Evolutionary conservation across 176 grass and related monocot genomes (phyloP).

Genomic region (Oryza longistaminata): DNA sequence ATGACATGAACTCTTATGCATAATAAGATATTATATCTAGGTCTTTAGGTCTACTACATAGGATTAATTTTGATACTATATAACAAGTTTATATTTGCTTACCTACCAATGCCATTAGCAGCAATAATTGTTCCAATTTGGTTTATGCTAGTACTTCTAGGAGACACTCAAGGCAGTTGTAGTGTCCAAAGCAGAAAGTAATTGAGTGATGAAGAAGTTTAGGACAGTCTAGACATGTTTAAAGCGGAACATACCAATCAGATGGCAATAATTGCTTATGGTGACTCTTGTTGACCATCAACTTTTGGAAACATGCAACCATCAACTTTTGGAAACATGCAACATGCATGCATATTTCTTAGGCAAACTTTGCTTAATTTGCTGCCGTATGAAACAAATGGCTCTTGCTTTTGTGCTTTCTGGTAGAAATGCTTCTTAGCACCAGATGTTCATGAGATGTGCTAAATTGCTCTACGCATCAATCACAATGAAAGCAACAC

Average conservation of each 20-base stretch:
- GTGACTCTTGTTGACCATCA: slow-evolving; percentile 34
- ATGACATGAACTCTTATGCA: background rate
- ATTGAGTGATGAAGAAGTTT: slow-evolving; percentile 2
- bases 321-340: slow-evolving; percentile 29
- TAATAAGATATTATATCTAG: slow-evolving; percentile 8
- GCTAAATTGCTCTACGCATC: background rate
- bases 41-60: slow-evolving; percentile 14
- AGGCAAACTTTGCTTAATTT: slow-evolving; percentile 35
- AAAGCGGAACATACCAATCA: slow-evolving; percentile 27
- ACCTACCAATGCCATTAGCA: slow-evolving; percentile 52
- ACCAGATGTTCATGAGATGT: background rate
- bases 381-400: slow-evolving; percentile 26
- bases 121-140: slow-evolving; percentile 34
- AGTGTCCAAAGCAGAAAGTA: slow-evolving; percentile 46
- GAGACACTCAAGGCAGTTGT: slow-evolving; percentile 16
- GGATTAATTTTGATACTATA: background rate
- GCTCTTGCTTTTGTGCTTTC: background rate
- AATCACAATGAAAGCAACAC: background rate
- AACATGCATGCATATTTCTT: slow-evolving; percentile 3
- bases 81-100: slow-evolving; percentile 30
- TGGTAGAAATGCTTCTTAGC: slow-evolving; percentile 2
- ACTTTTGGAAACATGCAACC: slow-evolving; percentile 18
- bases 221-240: slow-evolving; percentile 16
- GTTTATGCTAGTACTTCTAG: background rate
- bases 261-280: slow-evolving; percentile 31